Conservation (phyloP, 2,329 filamentous ascomycete genomes). For the Didymella pinodella region DNA sequence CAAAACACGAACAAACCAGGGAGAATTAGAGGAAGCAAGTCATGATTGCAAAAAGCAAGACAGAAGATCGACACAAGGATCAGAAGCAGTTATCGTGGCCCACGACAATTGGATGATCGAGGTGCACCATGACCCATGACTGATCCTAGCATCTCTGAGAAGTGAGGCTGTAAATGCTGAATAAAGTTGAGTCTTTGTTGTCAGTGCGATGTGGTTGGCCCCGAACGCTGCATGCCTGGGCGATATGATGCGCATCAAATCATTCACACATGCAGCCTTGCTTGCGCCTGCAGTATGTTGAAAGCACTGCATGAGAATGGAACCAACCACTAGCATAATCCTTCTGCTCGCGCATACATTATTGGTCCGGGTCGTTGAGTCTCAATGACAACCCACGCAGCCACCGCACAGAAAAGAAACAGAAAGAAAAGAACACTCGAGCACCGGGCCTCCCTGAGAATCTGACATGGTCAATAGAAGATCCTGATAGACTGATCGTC, state of each 20-base stretch:
- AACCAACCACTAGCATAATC: no score
- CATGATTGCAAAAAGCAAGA: background rate
- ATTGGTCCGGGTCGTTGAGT: no score
- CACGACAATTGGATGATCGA: background rate
- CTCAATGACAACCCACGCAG: no score
- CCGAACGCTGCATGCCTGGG: no score
- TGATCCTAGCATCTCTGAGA: background rate
- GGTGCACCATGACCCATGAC: background rate
- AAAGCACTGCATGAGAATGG: no score
- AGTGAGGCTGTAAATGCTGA: conserved; percentile 15
- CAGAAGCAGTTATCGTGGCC: conserved; percentile 1
- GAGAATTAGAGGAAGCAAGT: background rate
- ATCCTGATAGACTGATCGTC: conserved; percentile 28
- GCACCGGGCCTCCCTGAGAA: background rate
- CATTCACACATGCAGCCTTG: no score
- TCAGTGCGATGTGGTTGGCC: no score
- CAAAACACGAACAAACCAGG: background rate
- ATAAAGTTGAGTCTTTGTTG: background rate
- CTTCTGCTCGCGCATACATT: no score
- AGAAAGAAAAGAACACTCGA: background rate
- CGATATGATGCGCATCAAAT: no score
- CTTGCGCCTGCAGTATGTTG: no score
- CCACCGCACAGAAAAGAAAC: no score
- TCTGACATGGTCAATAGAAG: conserved; percentile 37
- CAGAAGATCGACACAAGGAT: background rate